phyloP scores from a whole-genome alignment of 192 early-diverging fungal genomes.

The Coemansia sp. region DNA sequence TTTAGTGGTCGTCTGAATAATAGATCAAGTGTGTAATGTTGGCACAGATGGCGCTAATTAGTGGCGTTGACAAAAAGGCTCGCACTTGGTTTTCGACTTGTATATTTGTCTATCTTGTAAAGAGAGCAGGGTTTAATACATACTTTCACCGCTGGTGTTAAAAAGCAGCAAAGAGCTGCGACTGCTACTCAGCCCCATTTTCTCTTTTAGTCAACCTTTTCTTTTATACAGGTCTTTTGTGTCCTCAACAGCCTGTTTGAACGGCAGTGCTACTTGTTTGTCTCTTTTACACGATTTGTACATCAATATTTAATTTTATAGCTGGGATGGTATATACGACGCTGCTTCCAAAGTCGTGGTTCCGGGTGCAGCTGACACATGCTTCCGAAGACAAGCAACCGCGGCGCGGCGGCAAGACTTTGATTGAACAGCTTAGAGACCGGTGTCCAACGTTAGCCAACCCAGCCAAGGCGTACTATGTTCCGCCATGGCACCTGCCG shows the following conservation, averaged over 20 bases:
- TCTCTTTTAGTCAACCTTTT: not conserved
- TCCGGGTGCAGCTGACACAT: constrained; percentile 42
- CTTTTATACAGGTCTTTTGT: not conserved
- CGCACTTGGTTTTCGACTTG: not conserved
- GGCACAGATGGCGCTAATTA: constrained; percentile 2
- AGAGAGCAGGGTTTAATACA: not conserved
- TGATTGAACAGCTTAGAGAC: constrained; percentile 31
- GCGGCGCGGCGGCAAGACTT: constrained; percentile 15
- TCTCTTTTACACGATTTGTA: not conserved
- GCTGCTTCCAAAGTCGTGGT: constrained; percentile 39
- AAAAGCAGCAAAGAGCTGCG: not conserved
- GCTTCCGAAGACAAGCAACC: constrained; percentile 46
- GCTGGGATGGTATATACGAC: constrained; percentile 12
- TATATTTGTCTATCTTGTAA: not conserved
- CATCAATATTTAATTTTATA: not conserved
- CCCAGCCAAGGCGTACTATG: constrained; percentile 56
- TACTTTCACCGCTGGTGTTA: not conserved
- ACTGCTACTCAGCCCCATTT: not conserved
- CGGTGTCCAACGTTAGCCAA: constrained; percentile 61
- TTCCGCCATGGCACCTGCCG: constrained; percentile 68
- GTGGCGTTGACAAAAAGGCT: not conserved
- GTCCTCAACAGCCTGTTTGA: not conserved
- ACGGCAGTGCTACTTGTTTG: constrained; percentile 1
- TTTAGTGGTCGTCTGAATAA: not conserved
- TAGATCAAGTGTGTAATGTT: not conserved